A percentile compares a stretch with the other conserved stretches of the same genome.
Conservation (phyloP, 139 green algal genomes). For the Edaphochlamys debaryana region DNA sequence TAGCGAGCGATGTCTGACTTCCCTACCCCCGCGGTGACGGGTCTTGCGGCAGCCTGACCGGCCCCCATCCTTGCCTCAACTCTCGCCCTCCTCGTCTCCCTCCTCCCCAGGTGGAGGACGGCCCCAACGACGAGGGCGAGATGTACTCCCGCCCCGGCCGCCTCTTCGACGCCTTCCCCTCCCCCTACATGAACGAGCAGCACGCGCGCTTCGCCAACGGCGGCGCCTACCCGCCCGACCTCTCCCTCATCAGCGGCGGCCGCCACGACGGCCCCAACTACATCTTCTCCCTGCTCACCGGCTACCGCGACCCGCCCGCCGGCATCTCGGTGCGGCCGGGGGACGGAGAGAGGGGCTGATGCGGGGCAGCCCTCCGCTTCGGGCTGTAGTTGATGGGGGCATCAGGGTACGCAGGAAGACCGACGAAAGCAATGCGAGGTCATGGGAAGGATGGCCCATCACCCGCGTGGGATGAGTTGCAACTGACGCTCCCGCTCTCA, state of each 20-base stretch:
- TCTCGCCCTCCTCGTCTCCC: too few species aligned
- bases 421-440: too few species aligned
- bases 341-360: background rate
- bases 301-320: conserved; percentile 97
- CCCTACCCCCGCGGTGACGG: too few species aligned
- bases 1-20: too few species aligned
- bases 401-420: too few species aligned
- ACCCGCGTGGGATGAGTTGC: too few species aligned
- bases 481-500: too few species aligned
- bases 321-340: conserved; percentile 80
- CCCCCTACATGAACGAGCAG: conserved; percentile 93
- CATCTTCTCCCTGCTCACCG: conserved; percentile 96
- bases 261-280: conserved; percentile 98
- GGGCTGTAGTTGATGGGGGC: too few species aligned
- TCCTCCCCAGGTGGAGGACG: conserved; percentile 79
- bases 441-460: too few species aligned
- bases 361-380: too few species aligned
- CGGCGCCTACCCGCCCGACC: conserved; percentile 98
- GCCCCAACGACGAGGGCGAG: conserved; percentile 98
- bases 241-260: conserved; percentile 96
- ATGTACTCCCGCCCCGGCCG: conserved; percentile 93
- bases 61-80: too few species aligned
- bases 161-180: conserved; percentile 89
- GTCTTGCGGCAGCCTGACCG: too few species aligned
- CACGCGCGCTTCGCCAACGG: conserved; percentile 96